Evolutionary conservation across 441 rosid genomes (phyloP).

Genomic region (Pelargonium australe): DNA sequence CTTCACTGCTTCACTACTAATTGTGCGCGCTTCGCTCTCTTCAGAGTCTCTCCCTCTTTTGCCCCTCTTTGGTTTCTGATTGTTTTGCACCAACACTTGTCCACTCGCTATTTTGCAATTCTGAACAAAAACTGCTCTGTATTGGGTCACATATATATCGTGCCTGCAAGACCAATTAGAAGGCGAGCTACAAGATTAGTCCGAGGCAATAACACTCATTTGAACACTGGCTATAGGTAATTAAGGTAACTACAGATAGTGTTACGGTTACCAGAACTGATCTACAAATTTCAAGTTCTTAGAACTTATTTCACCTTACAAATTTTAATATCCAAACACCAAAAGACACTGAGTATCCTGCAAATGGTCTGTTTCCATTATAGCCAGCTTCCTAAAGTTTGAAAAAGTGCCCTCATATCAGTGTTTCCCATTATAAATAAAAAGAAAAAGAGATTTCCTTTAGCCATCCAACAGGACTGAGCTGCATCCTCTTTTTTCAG

Average conservation of each 20-base stretch:
- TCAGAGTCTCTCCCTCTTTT: slow-evolving; percentile 36
- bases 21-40: slow-evolving; percentile 20
- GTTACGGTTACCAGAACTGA: neutral
- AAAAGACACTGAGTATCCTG: neutral
- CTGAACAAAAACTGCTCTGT: slow-evolving; percentile 59
- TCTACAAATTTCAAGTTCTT: neutral
- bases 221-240: neutral
- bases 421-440: too few relatives aligned
- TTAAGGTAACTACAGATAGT: neutral
- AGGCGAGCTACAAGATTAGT: neutral
- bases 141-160: slow-evolving; percentile 56
- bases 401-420: too few relatives aligned
- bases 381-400: too few relatives aligned
- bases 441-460: too few relatives aligned
- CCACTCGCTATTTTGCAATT: slow-evolving; percentile 43
- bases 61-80: slow-evolving; percentile 18
- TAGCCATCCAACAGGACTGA: too few relatives aligned
- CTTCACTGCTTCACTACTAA: slow-evolving; percentile 25
- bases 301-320: neutral
- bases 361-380: neutral
- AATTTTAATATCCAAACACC: neutral
- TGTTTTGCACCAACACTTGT: slow-evolving; percentile 19
- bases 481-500: too few relatives aligned
- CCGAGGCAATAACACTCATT: neutral
- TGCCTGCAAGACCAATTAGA: slow-evolving; percentile 39